Evolutionary conservation across 2,329 filamentous ascomycete genomes (phyloP), one percentile per base, ranked within the genome.

Genomic region (Ampelomyces quisqualis): DNA sequence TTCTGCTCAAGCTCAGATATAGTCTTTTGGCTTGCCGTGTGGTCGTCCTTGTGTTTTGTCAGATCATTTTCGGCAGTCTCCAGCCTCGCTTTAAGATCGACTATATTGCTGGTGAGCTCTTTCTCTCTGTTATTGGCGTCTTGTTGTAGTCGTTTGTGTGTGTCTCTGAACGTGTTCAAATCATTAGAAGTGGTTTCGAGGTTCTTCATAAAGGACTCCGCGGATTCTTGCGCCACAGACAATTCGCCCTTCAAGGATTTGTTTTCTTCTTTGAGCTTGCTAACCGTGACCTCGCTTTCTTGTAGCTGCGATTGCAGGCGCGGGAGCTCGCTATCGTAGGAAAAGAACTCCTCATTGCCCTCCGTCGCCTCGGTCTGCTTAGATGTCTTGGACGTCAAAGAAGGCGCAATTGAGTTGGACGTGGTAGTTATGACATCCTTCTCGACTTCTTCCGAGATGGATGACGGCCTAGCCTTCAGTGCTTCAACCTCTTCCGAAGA

Each of bases 261-360:
- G 19, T 94, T 80, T 55, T 93, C 82, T 3, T 74, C 69, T 52
- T 84, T 84, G 10, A 97, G 78, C 31, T 76, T 78, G 37, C 82
- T 78, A 24, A 93, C 81, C 65, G 91, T 84, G 28, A 80, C 78
- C 8, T 84, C 74, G 57, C 86, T 87, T 41, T 83, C 78, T 36
- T 82, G 77, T 3, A 93, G 67, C 53, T 93, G 85, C 1, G 79
- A 77, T 58, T 94, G 85, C n/a, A 95, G 71, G 38, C 87, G 81
- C 3, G 88, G 86, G 10, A 94, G 76, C 68, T 97, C 91, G 35
- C 85, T 85, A 43, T 97, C 90, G 56, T 90, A 94, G 0, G 90
- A 95, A 70, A 96, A 96, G 69, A 96, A 86, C 34, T 95, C 88
- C 50, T 90, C 86, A 49, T 69, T 86, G 49, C 69, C 65, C 7